Evolutionary conservation across 768 basidiomycete genomes (phyloP), one percentile per base, ranked within the genome.

Genomic region (Cystobasidium ongulense): DNA sequence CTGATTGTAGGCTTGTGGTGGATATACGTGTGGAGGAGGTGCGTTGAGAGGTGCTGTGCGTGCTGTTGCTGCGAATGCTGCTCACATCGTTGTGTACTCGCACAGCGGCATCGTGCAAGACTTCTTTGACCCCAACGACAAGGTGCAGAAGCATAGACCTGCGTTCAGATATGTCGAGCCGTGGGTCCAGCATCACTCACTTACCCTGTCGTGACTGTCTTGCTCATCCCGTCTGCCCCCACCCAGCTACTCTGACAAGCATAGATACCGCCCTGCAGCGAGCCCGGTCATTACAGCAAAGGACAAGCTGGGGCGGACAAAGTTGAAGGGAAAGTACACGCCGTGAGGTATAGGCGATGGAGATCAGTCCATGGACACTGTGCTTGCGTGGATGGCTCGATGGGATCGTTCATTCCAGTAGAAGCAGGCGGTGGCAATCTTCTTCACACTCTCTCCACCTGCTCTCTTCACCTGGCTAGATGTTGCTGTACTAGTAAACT

Each of bases 251-350:
- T 72, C 67, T 10, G 72, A 73, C 0, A 41, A 78, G 35, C 74
- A 76, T 72, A 63, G 67, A 23, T 78, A 75, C 54, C 38, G 77
- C 7, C 77, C 77, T 0, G 77, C 77, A 3, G 73, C 76, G 1
- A 70, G 68, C 18, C 77, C 77, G 1, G 62, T 78, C 63, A 29
- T 78, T 5, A 72, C 66, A 8, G 50, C 35, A 21, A 68, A 68
- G 27, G 74, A 61, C n/a, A 74, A 61, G 43, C 41, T 73, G 33
- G 77, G 77, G 27, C 70, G 73, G 61, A 36, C 74, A 29, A 67
- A 66, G 1, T 52, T 63, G 10, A 66, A 70, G 21, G 76, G 76
- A 10, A 41, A 73, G 63, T 77, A 77, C 68, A 71, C 68, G 25
- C 57, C 57, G 33, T 59, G 46, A 50, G n/a, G n/a, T n/a, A n/a